A percentile compares a stretch with the other conserved stretches of the same genome.
Evolutionary conservation across 2,329 filamentous ascomycete genomes (phyloP).

Genomic region (Tolypocladium endophyticum): DNA sequence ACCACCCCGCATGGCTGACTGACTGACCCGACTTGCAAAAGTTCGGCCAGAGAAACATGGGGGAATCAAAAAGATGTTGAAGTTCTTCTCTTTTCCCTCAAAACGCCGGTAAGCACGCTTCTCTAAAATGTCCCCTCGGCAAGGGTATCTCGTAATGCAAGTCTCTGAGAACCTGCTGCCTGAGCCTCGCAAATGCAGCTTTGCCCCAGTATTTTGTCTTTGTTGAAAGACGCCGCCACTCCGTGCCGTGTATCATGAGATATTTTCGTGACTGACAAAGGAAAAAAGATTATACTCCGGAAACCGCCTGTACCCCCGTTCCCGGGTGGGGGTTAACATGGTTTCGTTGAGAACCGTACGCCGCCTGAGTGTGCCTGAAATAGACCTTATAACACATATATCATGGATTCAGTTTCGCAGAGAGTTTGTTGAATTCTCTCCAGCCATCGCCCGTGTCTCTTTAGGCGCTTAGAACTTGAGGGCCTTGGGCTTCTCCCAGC

Average conservation of each 20-base stretch:
- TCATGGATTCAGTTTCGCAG: constrained; percentile 18
- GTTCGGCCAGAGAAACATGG: constrained; percentile 28
- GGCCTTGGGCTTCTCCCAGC: constrained; percentile 95
- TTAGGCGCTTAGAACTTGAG: constrained; percentile 67
- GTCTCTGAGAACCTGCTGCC: constrained; percentile 16
- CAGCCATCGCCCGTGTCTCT: constrained; percentile 5
- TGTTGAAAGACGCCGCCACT: constrained; percentile 37
- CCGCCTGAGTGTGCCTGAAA: constrained; percentile 26
- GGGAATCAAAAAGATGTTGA: constrained; percentile 38
- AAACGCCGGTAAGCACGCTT: constrained; percentile 26
- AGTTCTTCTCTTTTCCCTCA: constrained; percentile 34
- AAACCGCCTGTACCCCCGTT: constrained; percentile 23
- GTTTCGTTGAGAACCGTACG: constrained; percentile 39
- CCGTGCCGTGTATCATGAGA: constrained; percentile 23
- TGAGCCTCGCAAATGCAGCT: constrained; percentile 28
- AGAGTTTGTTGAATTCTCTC: constrained; percentile 32
- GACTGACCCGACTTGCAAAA: constrained; percentile 23
- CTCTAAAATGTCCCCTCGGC: constrained; percentile 19
- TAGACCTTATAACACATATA: constrained; percentile 27
- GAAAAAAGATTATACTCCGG: constrained; percentile 14
- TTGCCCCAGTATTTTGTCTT: constrained; percentile 24
- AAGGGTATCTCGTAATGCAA: constrained; percentile 32
- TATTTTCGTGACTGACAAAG: constrained; percentile 9
- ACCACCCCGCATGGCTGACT: constrained; percentile 5
- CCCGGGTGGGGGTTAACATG: constrained; percentile 19